phyloP scores from a whole-genome alignment of 2,329 filamentous ascomycete species.

The Sporothrix brasiliensis region DNA sequence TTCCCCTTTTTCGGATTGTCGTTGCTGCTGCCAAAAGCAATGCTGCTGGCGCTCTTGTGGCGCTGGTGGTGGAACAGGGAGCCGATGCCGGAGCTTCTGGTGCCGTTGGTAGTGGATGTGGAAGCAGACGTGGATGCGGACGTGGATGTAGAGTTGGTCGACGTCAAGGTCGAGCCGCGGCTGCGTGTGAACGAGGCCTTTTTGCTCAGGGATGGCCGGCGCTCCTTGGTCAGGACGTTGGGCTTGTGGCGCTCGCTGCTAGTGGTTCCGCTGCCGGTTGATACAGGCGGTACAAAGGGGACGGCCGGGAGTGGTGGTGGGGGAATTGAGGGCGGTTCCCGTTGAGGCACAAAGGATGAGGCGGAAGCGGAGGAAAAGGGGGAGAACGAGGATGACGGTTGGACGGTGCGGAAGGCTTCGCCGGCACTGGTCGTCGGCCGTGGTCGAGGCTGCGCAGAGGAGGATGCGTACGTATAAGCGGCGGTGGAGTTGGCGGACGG shows the following conservation, averaged over 20 bases:
- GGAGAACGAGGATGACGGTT: neutral
- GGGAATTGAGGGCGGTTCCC: conserved; percentile 28
- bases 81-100: conserved; percentile 27
- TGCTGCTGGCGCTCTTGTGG: conserved; percentile 35
- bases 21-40: conserved; percentile 9
- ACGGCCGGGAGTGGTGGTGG: conserved; percentile 34
- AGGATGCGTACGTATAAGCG: neutral
- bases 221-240: conserved; percentile 49
- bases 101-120: conserved; percentile 37
- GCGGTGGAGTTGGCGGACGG: neutral
- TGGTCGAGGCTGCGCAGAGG: conserved; percentile 35
- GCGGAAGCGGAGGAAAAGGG: conserved; percentile 20
- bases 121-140: conserved; percentile 30
- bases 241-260: conserved; percentile 37
- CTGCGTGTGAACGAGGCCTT: conserved; percentile 56
- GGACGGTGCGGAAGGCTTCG: conserved; percentile 33
- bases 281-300: conserved; percentile 27
- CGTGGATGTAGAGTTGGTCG: neutral
- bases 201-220: conserved; percentile 57
- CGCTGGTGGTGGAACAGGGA: conserved; percentile 24
- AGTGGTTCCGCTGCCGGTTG: neutral
- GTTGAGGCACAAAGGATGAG: neutral
- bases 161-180: conserved; percentile 44
- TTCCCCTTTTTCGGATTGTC: conserved; percentile 5
- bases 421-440: conserved; percentile 46